phyloP scores from a whole-genome alignment of 352 stramenopile species.

The Globisporangium takayamanum region DNA sequence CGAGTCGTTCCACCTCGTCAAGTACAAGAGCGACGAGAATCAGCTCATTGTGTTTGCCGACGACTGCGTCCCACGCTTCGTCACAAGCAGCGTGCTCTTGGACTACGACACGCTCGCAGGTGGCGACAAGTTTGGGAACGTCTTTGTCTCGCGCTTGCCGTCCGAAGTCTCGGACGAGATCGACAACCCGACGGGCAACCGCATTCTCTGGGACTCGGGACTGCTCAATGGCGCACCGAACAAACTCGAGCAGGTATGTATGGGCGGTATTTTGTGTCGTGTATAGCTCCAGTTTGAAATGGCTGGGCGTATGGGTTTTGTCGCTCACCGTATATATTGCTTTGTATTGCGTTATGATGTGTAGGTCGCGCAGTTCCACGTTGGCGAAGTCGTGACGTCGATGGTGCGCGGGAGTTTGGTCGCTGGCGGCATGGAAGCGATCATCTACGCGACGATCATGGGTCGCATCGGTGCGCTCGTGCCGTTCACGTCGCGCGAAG shows the following conservation, averaged over 20 bases:
- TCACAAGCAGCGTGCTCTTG: slow-evolving; percentile 85
- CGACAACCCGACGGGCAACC: slow-evolving; percentile 94
- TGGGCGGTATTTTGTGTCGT: not conserved
- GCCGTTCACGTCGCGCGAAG: slow-evolving; percentile 94
- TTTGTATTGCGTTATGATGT: not conserved
- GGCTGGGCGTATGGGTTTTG: not conserved
- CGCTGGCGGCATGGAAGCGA: slow-evolving; percentile 92
- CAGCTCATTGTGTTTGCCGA: slow-evolving; percentile 95
- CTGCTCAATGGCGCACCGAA: slow-evolving; percentile 92
- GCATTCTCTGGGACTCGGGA: slow-evolving; percentile 95
- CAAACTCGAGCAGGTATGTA: slow-evolving; percentile 91
- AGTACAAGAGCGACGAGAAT: slow-evolving; percentile 97
- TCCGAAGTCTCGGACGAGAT: slow-evolving; percentile 92
- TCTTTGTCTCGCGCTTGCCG: slow-evolving; percentile 95
- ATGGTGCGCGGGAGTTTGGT: slow-evolving; percentile 95
- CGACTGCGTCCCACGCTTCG: slow-evolving; percentile 86
- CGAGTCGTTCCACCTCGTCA: slow-evolving; percentile 95
- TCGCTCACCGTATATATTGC: too few relatives aligned
- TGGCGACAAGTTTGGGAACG: slow-evolving; percentile 98
- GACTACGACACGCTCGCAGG: slow-evolving; percentile 98
- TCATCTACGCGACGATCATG: slow-evolving; percentile 97
- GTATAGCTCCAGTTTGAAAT: not conserved
- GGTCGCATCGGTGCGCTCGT: slow-evolving; percentile 95
- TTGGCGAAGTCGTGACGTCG: slow-evolving; percentile 97
- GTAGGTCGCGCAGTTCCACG: slow-evolving; percentile 92